phyloP scores from a whole-genome alignment of 805 yeast genomes.

The Ogataea henricii region DNA sequence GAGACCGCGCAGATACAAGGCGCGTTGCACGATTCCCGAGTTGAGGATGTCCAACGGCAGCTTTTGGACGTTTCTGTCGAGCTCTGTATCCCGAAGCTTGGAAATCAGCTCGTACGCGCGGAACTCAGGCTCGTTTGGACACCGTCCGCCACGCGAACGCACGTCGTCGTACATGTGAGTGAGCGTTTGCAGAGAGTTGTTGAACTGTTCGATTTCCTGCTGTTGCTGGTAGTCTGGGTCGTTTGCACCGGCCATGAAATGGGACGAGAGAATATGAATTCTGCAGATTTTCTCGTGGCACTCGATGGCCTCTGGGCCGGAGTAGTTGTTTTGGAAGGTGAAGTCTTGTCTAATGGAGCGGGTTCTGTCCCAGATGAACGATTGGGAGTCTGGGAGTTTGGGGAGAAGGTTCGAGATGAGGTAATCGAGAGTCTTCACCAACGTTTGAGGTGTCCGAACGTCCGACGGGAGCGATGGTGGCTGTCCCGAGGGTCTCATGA shows the following conservation, averaged over 20 bases:
- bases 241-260: slow-evolving; percentile 75
- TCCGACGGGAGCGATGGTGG: slow-evolving; percentile 98
- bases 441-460: slow-evolving; percentile 86
- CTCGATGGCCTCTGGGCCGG: slow-evolving; percentile 90
- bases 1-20: slow-evolving; percentile 67
- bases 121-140: slow-evolving; percentile 90
- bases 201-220: slow-evolving; percentile 93
- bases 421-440: slow-evolving; percentile 68
- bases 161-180: slow-evolving; percentile 85
- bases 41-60: slow-evolving; percentile 60
- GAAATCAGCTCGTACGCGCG: slow-evolving; percentile 83
- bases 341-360: slow-evolving; percentile 96
- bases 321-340: slow-evolving; percentile 90
- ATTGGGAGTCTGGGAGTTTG: slow-evolving; percentile 78
- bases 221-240: slow-evolving; percentile 81
- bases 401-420: slow-evolving; percentile 64
- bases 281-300: slow-evolving; percentile 92
- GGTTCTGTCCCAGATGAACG: slow-evolving; percentile 96
- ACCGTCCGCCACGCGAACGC: slow-evolving; percentile 62
- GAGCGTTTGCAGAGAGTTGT: slow-evolving; percentile 85
- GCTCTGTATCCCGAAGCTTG: slow-evolving; percentile 80
- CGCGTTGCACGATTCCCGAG: slow-evolving; percentile 63
- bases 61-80: slow-evolving; percentile 72
- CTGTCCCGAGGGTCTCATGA: slow-evolving; percentile 96
- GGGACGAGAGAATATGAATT: slow-evolving; percentile 79